phyloP scores from a whole-genome alignment of 495 filamentous ascomycete species.

The Neurospora sp. region DNA sequence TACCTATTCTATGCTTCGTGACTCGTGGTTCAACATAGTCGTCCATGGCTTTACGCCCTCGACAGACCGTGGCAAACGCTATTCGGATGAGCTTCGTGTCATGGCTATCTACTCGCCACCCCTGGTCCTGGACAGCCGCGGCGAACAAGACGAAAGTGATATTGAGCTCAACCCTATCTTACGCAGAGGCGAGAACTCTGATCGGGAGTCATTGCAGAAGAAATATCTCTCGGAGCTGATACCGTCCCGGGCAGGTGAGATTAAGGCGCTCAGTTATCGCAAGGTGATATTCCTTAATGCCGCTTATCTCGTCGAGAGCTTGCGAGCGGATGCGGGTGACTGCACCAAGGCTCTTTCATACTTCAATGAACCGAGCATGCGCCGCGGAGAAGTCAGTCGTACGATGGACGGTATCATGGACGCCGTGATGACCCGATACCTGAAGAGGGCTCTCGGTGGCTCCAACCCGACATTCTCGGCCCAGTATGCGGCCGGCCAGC shows the following conservation, averaged over 20 bases:
- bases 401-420: slow-evolving; percentile 80
- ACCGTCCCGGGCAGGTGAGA: slow-evolving; percentile 62
- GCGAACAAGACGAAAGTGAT: slow-evolving; percentile 84
- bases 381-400: slow-evolving; percentile 63
- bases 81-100: slow-evolving; percentile 60
- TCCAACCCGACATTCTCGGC: slow-evolving; percentile 64
- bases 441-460: slow-evolving; percentile 61
- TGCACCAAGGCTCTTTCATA: slow-evolving; percentile 82
- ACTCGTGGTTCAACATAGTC: slow-evolving; percentile 95
- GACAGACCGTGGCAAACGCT: slow-evolving; percentile 55
- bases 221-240: slow-evolving; percentile 59
- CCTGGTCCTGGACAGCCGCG: slow-evolving; percentile 70
- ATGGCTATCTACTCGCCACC: slow-evolving; percentile 81
- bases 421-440: slow-evolving; percentile 61
- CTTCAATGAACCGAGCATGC: slow-evolving; percentile 83
- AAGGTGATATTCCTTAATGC: slow-evolving; percentile 87
- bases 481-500: slow-evolving; percentile 75
- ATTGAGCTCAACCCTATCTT: slow-evolving; percentile 91
- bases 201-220: slow-evolving; percentile 72
- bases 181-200: slow-evolving; percentile 65
- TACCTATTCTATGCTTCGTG: slow-evolving; percentile 59
- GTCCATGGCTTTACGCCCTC: slow-evolving; percentile 80
- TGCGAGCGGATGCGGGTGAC: slow-evolving; percentile 72
- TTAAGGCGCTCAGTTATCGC: slow-evolving; percentile 70
- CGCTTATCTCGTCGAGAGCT: slow-evolving; percentile 70